Conservation (phyloP, 805 yeast species). For the Wickerhamomyces hampshirensis region DNA sequence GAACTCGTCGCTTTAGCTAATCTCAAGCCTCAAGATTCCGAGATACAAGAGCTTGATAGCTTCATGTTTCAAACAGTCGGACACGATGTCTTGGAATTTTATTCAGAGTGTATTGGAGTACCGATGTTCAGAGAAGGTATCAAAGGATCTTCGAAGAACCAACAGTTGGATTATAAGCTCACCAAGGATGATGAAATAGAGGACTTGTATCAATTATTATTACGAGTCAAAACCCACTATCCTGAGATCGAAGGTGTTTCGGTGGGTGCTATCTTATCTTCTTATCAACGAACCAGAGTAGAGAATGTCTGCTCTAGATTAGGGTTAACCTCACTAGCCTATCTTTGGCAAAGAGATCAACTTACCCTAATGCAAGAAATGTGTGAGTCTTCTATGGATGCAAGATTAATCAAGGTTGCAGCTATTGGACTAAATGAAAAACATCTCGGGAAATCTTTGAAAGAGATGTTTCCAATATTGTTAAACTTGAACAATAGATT, state of each 20-base stretch:
- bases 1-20: conserved; percentile 83
- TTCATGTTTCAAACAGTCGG: conserved; percentile 99
- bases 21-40: conserved; percentile 54
- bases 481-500: conserved; percentile 52
- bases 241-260: conserved; percentile 84
- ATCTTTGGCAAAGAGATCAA: conserved; percentile 89
- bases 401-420: conserved; percentile 87
- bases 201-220: conserved; percentile 58
- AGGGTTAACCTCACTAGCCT: conserved; percentile 65
- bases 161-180: conserved; percentile 59
- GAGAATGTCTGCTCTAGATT: conserved; percentile 82
- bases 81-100: conserved; percentile 63
- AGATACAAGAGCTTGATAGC: conserved; percentile 74
- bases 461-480: conserved; percentile 56
- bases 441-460: conserved; percentile 67
- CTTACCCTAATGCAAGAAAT: conserved; percentile 76
- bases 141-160: conserved; percentile 56
- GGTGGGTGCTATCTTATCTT: conserved; percentile 93
- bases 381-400: conserved; percentile 63
- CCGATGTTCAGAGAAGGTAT: conserved; percentile 76
- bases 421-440: conserved; percentile 71
- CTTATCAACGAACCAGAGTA: conserved; percentile 92
- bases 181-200: conserved; percentile 84
- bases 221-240: conserved; percentile 41
- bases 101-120: conserved; percentile 65